Conservation (phyloP, 139 green algal species). For the Asterochloris sp. region DNA sequence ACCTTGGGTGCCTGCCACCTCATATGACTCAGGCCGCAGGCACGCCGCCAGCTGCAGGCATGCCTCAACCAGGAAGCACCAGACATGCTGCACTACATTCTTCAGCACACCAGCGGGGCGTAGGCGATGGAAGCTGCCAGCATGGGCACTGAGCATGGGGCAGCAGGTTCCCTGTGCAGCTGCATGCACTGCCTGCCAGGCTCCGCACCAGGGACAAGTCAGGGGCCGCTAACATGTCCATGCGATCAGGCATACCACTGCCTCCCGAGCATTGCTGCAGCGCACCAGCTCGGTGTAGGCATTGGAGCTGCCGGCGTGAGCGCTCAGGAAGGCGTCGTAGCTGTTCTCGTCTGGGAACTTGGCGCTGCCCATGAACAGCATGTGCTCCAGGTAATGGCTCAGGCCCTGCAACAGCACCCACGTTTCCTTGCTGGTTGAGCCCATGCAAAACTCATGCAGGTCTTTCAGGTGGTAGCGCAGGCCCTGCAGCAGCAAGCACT, state of each 20-base stretch:
- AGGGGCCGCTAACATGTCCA: background rate
- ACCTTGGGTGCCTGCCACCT: no score
- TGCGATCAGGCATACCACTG: background rate
- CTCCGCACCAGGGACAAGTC: no score
- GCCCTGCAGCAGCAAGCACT: constrained; percentile 40
- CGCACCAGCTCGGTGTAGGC: constrained; percentile 90
- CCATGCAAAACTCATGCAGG: constrained; percentile 58
- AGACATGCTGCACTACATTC: no score
- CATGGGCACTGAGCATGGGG: no score
- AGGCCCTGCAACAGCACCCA: constrained; percentile 54
- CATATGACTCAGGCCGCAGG: no score
- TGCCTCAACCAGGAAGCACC: no score
- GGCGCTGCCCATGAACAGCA: constrained; percentile 98
- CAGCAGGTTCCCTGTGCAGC: no score
- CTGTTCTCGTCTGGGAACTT: constrained; percentile 95
- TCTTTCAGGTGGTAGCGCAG: constrained; percentile 95
- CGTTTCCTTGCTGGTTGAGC: background rate
- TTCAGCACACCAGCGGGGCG: no score
- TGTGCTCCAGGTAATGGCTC: constrained; percentile 96
- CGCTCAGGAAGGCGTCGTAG: constrained; percentile 88
- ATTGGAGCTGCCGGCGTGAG: constrained; percentile 85
- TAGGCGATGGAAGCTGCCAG: no score
- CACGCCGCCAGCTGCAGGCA: no score
- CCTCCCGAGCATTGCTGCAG: background rate
- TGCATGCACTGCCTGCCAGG: no score